These are phyloP conservation scores for Herpetomonas samuelpessoai DNA, from an alignment of 208 protist species.

Conservation along the genomic window DNA sequence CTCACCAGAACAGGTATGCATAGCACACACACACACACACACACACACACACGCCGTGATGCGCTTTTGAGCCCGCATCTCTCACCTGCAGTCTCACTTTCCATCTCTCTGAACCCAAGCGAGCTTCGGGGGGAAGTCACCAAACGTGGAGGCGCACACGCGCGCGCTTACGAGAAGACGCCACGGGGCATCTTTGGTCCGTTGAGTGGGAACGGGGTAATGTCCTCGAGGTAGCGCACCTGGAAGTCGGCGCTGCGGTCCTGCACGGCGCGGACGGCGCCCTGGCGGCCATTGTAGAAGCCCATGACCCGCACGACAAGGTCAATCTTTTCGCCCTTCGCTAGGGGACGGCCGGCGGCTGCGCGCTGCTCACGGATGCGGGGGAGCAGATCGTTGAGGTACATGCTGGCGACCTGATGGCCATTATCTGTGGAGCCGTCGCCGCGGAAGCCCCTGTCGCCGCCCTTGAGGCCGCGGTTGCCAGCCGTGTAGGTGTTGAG, in stretches of 20 bases:
- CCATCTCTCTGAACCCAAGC: no score
- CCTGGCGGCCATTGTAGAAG: constrained; percentile 89
- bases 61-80: no score
- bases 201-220: constrained; percentile 89
- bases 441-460: constrained; percentile 78
- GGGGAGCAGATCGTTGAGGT: constrained; percentile 80
- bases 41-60: no score
- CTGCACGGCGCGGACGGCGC: constrained; percentile 82
- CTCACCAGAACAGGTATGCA: no score
- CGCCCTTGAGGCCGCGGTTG: constrained; percentile 84
- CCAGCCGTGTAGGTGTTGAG: constrained; percentile 81
- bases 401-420: constrained; percentile 87
- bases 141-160: no score
- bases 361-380: constrained; percentile 70
- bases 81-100: no score
- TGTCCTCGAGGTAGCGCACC: constrained; percentile 87
- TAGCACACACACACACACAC: no score
- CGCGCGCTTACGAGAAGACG: constrained; percentile 62
- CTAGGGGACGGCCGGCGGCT: constrained; percentile 39
- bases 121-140: no score
- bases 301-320: constrained; percentile 89
- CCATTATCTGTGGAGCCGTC: constrained; percentile 86
- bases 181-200: constrained; percentile 87
- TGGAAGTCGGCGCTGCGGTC: constrained; percentile 72
- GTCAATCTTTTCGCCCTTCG: constrained; percentile 77